These are phyloP conservation scores for Scheffersomyces cryptocercus DNA, from an alignment of 1,139 yeast species.

Conservation along the genomic window DNA sequence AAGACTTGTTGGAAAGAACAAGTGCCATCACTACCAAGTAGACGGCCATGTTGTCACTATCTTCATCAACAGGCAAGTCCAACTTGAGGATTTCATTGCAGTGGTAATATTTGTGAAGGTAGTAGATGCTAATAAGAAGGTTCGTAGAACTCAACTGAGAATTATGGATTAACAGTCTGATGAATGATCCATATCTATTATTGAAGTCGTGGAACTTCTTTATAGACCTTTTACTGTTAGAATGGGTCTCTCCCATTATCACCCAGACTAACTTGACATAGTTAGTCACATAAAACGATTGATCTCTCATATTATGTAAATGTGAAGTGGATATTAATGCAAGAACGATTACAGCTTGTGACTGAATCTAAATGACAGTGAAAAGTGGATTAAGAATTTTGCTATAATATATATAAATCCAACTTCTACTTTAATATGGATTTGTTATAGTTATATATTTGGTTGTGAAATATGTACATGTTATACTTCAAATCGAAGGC, in stretches of 20 bases:
- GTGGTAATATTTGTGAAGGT: slow-evolving; percentile 27
- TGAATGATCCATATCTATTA: slow-evolving; percentile 19
- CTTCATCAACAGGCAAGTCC: slow-evolving; percentile 4
- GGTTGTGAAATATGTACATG: not conserved
- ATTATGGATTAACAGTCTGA: slow-evolving; percentile 21
- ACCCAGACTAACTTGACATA: slow-evolving; percentile 15
- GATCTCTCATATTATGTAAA: not conserved
- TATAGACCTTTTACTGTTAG: slow-evolving; percentile 44
- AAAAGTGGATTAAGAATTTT: no score
- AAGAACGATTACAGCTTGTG: no score
- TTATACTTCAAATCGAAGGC: not conserved
- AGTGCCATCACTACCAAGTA: slow-evolving; percentile 36
- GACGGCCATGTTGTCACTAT: slow-evolving; percentile 19
- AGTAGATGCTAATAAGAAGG: slow-evolving; percentile 32
- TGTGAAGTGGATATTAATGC: no score
- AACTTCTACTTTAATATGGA: not conserved
- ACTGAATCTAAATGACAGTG: no score
- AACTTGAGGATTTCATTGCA: slow-evolving; percentile 10
- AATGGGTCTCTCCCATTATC: slow-evolving; percentile 19
- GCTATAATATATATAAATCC: no score
- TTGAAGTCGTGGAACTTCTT: slow-evolving; percentile 13
- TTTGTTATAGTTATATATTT: not conserved
- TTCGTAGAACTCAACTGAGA: slow-evolving; percentile 34
- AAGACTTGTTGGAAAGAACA: slow-evolving; percentile 48
- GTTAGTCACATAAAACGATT: slow-evolving; percentile 3